Percentiles rank a stretch among this genome's conserved stretches.
phyloP scores from a whole-genome alignment of 495 filamentous ascomycete genomes.

The Thermothielavioides terrestris region DNA sequence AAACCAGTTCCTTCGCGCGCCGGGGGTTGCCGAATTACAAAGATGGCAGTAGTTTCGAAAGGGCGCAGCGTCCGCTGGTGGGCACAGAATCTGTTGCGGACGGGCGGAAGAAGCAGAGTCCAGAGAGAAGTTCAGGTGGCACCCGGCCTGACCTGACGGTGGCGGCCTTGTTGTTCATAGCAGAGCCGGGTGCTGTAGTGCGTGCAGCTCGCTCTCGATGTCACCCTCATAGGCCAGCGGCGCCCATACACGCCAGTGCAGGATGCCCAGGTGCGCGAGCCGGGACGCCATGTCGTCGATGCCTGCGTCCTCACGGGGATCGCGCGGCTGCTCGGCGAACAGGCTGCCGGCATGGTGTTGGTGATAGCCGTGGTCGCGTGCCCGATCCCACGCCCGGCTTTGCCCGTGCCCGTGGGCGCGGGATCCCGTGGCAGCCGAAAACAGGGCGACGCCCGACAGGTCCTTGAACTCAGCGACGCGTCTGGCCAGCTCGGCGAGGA shows the following conservation, averaged over 20 bases:
- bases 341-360: constrained; percentile 16
- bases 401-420: constrained; percentile 14
- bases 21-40: too few species aligned
- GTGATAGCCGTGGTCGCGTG: neutral
- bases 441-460: constrained; percentile 42
- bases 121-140: too few species aligned
- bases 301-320: constrained; percentile 41
- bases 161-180: too few species aligned
- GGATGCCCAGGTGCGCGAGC: constrained; percentile 65
- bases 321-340: constrained; percentile 22
- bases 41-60: too few species aligned
- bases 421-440: constrained; percentile 42
- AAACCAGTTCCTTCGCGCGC: too few species aligned
- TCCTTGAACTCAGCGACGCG: constrained; percentile 42
- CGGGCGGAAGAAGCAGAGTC: neutral
- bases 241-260: constrained; percentile 86
- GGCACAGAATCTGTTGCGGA: too few species aligned
- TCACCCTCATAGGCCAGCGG: constrained; percentile 52
- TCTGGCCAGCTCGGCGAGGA: constrained; percentile 35
- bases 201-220: neutral
- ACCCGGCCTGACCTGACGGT: too few species aligned
- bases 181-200: neutral
- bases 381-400: neutral
- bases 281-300: constrained; percentile 62
- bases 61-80: too few species aligned